A percentile compares a stretch with the other conserved stretches of the same genome.
Evolutionary conservation across 768 basidiomycete species (phyloP).

Genomic region (Tylopilus sp.): DNA sequence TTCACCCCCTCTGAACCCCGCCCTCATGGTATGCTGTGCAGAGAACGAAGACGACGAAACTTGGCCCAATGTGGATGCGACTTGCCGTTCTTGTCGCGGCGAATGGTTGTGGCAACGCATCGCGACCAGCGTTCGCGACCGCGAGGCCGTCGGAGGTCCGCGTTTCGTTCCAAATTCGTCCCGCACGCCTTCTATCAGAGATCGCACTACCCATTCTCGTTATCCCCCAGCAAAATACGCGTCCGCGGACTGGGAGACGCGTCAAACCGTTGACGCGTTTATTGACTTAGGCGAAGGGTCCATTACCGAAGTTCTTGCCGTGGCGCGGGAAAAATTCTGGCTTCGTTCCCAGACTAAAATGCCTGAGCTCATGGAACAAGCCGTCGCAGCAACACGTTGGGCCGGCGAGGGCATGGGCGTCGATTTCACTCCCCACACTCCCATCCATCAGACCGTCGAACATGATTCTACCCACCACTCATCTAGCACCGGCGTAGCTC

Average conservation of each 20-base stretch:
- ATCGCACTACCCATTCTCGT: conserved; percentile 18
- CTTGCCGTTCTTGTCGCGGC: conserved; percentile 62
- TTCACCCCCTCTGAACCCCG: conserved; percentile 21
- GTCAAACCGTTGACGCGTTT: conserved; percentile 67
- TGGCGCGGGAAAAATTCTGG: conserved; percentile 74
- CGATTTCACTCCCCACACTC: conserved; percentile 25
- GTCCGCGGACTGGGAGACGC: conserved; percentile 60
- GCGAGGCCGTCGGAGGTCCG: conserved; percentile 54
- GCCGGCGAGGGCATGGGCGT: conserved; percentile 35
- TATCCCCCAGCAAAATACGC: conserved; percentile 27
- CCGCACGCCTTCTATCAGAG: conserved; percentile 10
- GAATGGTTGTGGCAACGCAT: conserved; percentile 67
- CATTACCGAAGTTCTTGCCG: conserved; percentile 53
- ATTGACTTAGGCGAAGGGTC: conserved; percentile 71
- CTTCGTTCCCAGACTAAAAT: conserved; percentile 61
- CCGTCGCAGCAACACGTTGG: conserved; percentile 56
- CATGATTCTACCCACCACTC: conserved; percentile 11
- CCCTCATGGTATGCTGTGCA: conserved; percentile 44
- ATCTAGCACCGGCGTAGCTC: neutral
- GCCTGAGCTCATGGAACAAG: conserved; percentile 62
- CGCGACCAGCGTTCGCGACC: conserved; percentile 44
- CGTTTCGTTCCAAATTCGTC: conserved; percentile 26
- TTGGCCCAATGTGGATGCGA: conserved; percentile 62
- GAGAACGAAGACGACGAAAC: conserved; percentile 74
- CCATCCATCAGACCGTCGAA: conserved; percentile 8